Percentiles rank a stretch among this genome's conserved stretches.
These are phyloP conservation scores for Phytophthora hibernalis DNA, from an alignment of 352 stramenopile species.

Conservation along the genomic window DNA sequence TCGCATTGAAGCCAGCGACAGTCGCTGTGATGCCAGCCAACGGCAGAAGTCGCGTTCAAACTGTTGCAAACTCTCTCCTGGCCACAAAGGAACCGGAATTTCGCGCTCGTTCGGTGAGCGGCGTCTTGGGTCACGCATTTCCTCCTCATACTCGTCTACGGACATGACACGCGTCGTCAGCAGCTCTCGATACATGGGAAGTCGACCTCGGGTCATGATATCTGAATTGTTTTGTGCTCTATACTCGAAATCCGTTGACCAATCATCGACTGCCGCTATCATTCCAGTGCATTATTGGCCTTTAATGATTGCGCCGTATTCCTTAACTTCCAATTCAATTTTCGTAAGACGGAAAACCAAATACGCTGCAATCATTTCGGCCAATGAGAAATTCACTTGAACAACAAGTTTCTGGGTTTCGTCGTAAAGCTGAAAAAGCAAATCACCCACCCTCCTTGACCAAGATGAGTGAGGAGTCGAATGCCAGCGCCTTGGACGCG, in stretches of 20 bases:
- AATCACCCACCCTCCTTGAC: constrained; percentile 16
- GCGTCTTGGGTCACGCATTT: constrained; percentile 14
- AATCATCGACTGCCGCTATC: not conserved
- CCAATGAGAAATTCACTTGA: not conserved
- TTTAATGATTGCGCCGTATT: constrained; percentile 25
- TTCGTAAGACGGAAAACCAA: constrained; percentile 2
- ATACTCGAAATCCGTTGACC: not conserved
- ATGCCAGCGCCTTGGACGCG: constrained; percentile 1
- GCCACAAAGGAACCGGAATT: constrained; percentile 43
- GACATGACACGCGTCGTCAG: constrained; percentile 30
- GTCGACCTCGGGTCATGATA: no score
- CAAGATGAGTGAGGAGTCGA: constrained; percentile 24
- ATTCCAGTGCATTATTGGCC: not conserved
- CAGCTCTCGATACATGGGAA: constrained; percentile 9
- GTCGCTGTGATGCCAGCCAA: constrained; percentile 22
- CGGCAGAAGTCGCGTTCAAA: constrained; percentile 37
- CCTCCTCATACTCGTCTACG: constrained; percentile 30
- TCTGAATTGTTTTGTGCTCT: constrained; percentile 10
- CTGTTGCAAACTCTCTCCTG: constrained; percentile 37
- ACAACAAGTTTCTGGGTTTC: not conserved
- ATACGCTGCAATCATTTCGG: constrained; percentile 14
- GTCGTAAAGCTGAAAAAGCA: constrained; percentile 14
- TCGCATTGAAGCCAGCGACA: constrained; percentile 20
- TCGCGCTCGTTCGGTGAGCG: constrained; percentile 1
- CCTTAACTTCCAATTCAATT: not conserved